Evolutionary conservation across 148 eudicot genomes (phyloP).

Genomic region (Persicaria maculosa): DNA sequence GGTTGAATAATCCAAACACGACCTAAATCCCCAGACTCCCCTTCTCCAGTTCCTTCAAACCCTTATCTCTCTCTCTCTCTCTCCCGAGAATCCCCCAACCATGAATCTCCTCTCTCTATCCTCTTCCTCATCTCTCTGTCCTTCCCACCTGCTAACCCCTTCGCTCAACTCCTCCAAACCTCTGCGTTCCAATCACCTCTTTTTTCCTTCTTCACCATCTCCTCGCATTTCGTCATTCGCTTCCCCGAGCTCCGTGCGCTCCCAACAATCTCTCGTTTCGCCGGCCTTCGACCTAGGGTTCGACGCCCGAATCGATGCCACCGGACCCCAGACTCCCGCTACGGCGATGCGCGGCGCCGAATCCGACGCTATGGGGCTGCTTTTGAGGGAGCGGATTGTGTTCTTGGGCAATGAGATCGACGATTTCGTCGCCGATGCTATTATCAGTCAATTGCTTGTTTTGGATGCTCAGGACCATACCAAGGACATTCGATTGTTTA

Average conservation of each 20-base stretch:
- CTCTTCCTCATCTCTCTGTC: not conserved
- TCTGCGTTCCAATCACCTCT: not conserved
- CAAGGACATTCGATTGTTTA: slow-evolving; percentile 67
- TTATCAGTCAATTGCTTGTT: slow-evolving; percentile 66
- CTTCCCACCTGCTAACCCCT: not conserved
- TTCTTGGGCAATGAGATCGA: slow-evolving; percentile 58
- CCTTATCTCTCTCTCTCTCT: not conserved
- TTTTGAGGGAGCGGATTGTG: slow-evolving; percentile 72
- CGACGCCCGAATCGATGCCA: slow-evolving; percentile 10
- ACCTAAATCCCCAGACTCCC: not conserved
- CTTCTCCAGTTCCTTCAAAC: not conserved
- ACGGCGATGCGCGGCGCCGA: slow-evolving; percentile 67
- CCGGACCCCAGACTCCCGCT: slow-evolving; percentile 48
- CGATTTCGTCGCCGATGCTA: slow-evolving; percentile 76
- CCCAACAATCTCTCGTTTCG: slow-evolving; percentile 1
- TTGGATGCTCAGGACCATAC: slow-evolving; percentile 77
- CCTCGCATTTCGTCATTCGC: not conserved
- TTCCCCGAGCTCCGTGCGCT: not conserved
- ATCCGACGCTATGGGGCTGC: slow-evolving; percentile 65
- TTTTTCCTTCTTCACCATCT: not conserved
- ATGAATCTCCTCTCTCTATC: slow-evolving; percentile 11
- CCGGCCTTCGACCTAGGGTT: slow-evolving; percentile 16
- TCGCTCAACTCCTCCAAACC: slow-evolving; percentile 8
- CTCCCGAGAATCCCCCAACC: not conserved
- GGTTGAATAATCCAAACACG: not conserved